These are phyloP conservation scores for Geotrichum carabidarum DNA, from an alignment of 1,139 yeast genomes.

Conservation along the genomic window DNA sequence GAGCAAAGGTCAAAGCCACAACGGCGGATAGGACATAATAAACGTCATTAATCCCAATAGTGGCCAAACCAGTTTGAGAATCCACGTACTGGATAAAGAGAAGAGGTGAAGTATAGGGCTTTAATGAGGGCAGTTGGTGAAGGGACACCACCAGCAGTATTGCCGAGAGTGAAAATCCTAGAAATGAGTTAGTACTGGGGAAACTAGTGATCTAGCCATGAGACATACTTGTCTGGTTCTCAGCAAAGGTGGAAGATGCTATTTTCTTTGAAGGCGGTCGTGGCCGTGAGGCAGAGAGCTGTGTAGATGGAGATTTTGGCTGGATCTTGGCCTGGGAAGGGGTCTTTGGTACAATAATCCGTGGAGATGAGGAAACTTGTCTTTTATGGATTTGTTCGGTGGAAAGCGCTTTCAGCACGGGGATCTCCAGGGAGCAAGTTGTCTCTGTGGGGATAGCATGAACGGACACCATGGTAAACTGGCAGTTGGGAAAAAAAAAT, in stretches of 20 bases:
- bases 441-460: too few species aligned
- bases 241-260: background rate
- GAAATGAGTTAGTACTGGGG: too few species aligned
- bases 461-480: too few species aligned
- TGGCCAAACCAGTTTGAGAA: slow-evolving; percentile 24
- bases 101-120: slow-evolving; percentile 25
- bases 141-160: slow-evolving; percentile 1
- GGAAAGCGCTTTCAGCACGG: background rate
- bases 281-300: background rate
- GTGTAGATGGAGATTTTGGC: too few species aligned
- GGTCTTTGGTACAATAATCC: background rate
- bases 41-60: slow-evolving; percentile 41
- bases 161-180: slow-evolving; percentile 7
- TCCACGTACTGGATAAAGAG: slow-evolving; percentile 28
- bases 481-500: too few species aligned
- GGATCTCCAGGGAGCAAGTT: background rate
- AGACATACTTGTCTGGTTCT: background rate
- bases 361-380: background rate
- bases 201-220: too few species aligned
- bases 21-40: slow-evolving; percentile 56
- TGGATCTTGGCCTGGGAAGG: too few species aligned
- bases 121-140: slow-evolving; percentile 7
- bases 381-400: background rate
- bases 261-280: background rate
- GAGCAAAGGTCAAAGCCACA: slow-evolving; percentile 51